Base-by-base conservation (phyloP, 371 early-diverging fungal species). In the Choanephora cucurbitarum region DNA sequence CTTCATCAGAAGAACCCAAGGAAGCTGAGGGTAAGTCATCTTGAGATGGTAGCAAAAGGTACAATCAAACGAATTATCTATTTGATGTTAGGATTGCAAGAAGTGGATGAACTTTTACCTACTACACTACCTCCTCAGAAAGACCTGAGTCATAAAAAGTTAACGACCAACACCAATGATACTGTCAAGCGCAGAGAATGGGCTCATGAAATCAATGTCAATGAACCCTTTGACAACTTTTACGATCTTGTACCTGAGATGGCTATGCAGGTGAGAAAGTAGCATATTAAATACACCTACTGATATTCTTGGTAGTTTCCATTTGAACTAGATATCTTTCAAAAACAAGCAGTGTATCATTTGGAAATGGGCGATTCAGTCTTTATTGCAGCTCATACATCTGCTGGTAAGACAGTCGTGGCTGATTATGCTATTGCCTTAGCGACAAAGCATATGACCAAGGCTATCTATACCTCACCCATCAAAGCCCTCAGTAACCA, bases 401-500 rank as follows among this genome's bases (percentile, higher is more conserved):
- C 98, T 19, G 99, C 99, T 1, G 99, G 99, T 54, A 99, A 99
- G 77, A 99, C 99, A 0, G 98, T 96, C 1, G 98, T 99, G 15
- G 99, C 99, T 0, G 99, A 99, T 75, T 99, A 99, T 70, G 99
- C 99, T 0, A 94, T 99, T 51, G 93, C 96, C 0, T 69, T 96
- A 55, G 93, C 97, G 11, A 81, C 86, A 60, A 89, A 91, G 56
- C 98, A 97, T 67, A 94, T 96, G 97, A 98, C 97, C 11, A 87
- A 89, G 54, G 92, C 97, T 41, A 97, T 99, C 58, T 99, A 99
- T 70, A 99, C 99, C 2, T 96, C 97, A 21, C 99, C 99, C 10
- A 99, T 99, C 70, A 99, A 99, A 74, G 99, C 99, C 4, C 81
- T 99, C 22, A 93, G 93, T 28, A 99, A 99, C 69, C 99, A 99